A percentile compares a stretch with the other conserved stretches of the same genome.
These are phyloP conservation scores for Gynostemma pentaphyllum DNA, from an alignment of 306 rosid species.

Conservation along the genomic window DNA sequence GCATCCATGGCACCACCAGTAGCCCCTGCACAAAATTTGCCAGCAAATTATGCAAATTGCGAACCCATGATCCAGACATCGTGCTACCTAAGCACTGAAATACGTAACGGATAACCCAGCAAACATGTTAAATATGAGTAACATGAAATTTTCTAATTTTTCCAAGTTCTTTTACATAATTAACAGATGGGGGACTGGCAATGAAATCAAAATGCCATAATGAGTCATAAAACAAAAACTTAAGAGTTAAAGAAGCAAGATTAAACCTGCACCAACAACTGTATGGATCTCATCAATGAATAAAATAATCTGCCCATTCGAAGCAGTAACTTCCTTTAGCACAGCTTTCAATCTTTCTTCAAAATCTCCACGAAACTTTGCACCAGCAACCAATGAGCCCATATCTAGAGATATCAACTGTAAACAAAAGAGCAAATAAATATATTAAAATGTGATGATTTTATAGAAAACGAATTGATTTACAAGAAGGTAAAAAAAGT, in stretches of 20 bases:
- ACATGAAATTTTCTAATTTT: not conserved
- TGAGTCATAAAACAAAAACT: not conserved
- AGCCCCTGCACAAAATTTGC: conserved; percentile 55
- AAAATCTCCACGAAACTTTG: conserved; percentile 88
- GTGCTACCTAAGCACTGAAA: not conserved
- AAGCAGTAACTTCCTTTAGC: conserved; percentile 83
- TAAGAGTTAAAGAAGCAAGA: not conserved
- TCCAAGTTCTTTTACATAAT: not conserved
- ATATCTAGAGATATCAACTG: conserved; percentile 91
- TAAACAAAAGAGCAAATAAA: conserved; percentile 12
- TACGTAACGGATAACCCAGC: not conserved
- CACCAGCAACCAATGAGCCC: conserved; percentile 97
- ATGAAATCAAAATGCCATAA: not conserved
- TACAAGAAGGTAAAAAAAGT: not conserved
- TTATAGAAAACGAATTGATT: not conserved
- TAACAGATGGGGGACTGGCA: not conserved
- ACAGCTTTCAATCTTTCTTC: conserved; percentile 98
- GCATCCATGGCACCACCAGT: conserved; percentile 99
- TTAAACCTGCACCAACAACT: conserved; percentile 95
- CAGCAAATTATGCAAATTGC: not conserved
- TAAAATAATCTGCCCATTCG: conserved; percentile 84
- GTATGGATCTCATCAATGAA: conserved; percentile 98
- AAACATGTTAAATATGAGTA: not conserved
- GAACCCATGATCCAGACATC: not conserved
- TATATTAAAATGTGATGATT: not conserved